Conservation (phyloP, 2,329 filamentous ascomycete species). For the Pseudogymnoascus sp. region DNA sequence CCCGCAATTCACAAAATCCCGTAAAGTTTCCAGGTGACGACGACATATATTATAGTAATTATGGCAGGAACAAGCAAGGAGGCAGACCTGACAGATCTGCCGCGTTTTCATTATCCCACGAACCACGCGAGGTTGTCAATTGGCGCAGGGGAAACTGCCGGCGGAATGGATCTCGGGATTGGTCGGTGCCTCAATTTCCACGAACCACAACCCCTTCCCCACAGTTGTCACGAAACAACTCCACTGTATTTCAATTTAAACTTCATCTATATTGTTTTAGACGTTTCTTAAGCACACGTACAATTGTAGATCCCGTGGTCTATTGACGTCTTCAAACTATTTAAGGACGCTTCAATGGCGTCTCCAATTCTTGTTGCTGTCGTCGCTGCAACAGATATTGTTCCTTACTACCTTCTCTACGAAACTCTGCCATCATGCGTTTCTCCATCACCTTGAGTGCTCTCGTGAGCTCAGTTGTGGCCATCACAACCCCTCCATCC, state of each 20-base stretch:
- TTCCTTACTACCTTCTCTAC: background rate
- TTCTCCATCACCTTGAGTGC: conserved; percentile 22
- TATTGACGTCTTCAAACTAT: background rate
- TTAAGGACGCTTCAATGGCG: background rate
- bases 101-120: background rate
- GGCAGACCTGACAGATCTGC: background rate
- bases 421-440: conserved; percentile 20
- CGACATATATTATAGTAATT: background rate
- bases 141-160: background rate
- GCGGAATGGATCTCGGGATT: background rate
- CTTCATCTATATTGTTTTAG: conserved; percentile 4
- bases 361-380: background rate
- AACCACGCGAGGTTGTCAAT: background rate
- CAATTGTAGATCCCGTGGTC: background rate
- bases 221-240: background rate
- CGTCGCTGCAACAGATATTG: background rate
- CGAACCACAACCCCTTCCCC: background rate
- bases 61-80: background rate
- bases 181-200: conserved; percentile 1
- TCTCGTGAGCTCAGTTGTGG: conserved; percentile 23
- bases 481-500: conserved; percentile 36
- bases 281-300: conserved; percentile 4
- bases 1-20: background rate
- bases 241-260: background rate
- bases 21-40: background rate